Percentiles rank a stretch among this genome's conserved stretches.
These are phyloP conservation scores for Pharnaceum exiguum DNA, from an alignment of 148 eudicot species.

Conservation along the genomic window DNA sequence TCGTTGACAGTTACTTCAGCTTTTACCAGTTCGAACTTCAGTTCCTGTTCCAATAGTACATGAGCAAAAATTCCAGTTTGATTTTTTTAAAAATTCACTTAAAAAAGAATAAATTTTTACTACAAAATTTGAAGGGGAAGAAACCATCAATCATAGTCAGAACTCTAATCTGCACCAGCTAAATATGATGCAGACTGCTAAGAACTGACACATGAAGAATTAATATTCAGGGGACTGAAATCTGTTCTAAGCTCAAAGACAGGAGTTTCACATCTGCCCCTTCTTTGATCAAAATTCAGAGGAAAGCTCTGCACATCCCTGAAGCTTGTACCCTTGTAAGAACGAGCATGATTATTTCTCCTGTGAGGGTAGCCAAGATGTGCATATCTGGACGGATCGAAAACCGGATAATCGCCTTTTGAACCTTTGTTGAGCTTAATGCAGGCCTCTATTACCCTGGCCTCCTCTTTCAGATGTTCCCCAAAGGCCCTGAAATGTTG, in stretches of 20 bases:
- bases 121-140: too few species aligned
- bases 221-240: slow-evolving; percentile 19
- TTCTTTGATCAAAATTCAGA: slow-evolving; percentile 15
- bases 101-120: too few species aligned
- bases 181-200: too few species aligned
- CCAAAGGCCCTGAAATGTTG: slow-evolving; percentile 25
- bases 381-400: slow-evolving; percentile 29
- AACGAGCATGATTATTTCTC: slow-evolving; percentile 10
- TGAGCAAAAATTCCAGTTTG: too few species aligned
- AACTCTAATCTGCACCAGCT: too few species aligned
- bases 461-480: slow-evolving; percentile 45
- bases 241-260: slow-evolving; percentile 35
- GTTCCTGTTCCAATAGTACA: too few species aligned
- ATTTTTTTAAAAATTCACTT: too few species aligned
- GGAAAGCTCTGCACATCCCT: slow-evolving; percentile 9
- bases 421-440: slow-evolving; percentile 36
- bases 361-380: slow-evolving; percentile 51
- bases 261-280: slow-evolving; percentile 29
- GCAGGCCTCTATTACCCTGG: slow-evolving; percentile 53
- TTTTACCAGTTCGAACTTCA: too few species aligned
- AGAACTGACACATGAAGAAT: slow-evolving; percentile 24
- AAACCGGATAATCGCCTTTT: slow-evolving; percentile 25
- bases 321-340: slow-evolving; percentile 20
- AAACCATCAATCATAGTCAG: too few species aligned
- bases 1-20: too few species aligned